Evolutionary conservation across 108 stramenopile species (phyloP).

Genomic region (Nitzschia inconspicua): DNA sequence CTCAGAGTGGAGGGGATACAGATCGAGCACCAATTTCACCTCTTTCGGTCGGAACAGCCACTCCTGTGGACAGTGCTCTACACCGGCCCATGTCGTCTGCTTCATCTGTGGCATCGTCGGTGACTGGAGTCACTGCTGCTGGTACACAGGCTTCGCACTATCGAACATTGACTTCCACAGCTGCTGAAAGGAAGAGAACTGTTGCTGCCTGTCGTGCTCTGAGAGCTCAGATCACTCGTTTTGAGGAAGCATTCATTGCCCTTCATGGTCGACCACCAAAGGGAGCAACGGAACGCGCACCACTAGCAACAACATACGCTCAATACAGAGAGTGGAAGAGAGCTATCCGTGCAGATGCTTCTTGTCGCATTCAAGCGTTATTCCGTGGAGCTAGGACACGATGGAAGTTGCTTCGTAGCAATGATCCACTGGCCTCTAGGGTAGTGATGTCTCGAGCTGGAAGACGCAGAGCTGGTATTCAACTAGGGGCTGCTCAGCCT

Average conservation of each 20-base stretch:
- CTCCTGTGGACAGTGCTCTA: conserved; percentile 31
- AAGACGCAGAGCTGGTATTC: conserved; percentile 7
- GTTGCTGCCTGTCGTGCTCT: conserved; percentile 87
- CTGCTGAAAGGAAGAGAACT: conserved; percentile 80
- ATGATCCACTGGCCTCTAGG: conserved; percentile 40
- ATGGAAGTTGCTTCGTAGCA: conserved; percentile 45
- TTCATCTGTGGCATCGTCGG: conserved; percentile 24
- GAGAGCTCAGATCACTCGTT: conserved; percentile 81
- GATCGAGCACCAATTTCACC: conserved; percentile 30
- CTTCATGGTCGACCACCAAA: conserved; percentile 77
- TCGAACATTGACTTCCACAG: conserved; percentile 80
- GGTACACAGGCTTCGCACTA: conserved; percentile 49
- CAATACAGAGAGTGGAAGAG: conserved; percentile 90
- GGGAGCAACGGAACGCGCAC: conserved; percentile 79
- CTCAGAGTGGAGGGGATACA: conserved; percentile 24
- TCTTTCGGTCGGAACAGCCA: conserved; percentile 23
- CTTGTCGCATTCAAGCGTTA: conserved; percentile 78
- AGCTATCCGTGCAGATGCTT: conserved; percentile 85
- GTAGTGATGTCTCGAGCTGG: conserved; percentile 50
- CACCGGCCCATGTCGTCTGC: conserved; percentile 40
- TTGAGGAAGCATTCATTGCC: conserved; percentile 81
- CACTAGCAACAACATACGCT: conserved; percentile 82
- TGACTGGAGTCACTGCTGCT: conserved; percentile 2
- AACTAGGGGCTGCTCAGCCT: neutral
- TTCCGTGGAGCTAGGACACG: conserved; percentile 60